phyloP scores from a whole-genome alignment of 495 filamentous ascomycete genomes.

The Penicillium maclennaniae region DNA sequence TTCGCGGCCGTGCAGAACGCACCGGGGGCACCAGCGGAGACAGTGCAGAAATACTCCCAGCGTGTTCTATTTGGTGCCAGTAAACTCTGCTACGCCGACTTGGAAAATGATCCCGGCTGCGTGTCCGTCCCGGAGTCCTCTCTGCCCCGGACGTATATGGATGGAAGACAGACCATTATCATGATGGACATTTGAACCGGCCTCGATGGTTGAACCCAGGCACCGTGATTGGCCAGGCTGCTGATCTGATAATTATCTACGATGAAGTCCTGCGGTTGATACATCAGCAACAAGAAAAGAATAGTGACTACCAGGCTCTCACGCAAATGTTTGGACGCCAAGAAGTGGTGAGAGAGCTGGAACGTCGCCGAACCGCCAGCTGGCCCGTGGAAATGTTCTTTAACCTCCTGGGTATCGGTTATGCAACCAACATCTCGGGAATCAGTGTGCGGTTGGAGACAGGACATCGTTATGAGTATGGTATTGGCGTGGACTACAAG shows the following conservation, averaged over 20 bases:
- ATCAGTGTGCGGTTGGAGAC: slow-evolving; percentile 35
- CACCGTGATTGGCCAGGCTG: slow-evolving; percentile 49
- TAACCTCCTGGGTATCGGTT: slow-evolving; percentile 38
- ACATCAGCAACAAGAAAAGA: slow-evolving; percentile 31
- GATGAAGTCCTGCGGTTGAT: slow-evolving; percentile 42
- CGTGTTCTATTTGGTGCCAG: slow-evolving; percentile 58
- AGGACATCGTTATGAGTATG: slow-evolving; percentile 51
- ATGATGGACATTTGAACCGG: slow-evolving; percentile 38
- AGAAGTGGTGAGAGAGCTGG: slow-evolving; percentile 52
- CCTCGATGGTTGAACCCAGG: slow-evolving; percentile 52
- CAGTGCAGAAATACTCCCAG: slow-evolving; percentile 49
- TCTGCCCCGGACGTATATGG: slow-evolving; percentile 57
- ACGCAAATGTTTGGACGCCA: slow-evolving; percentile 57
- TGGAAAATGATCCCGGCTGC: slow-evolving; percentile 48
- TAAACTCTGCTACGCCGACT: slow-evolving; percentile 52
- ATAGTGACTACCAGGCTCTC: slow-evolving; percentile 48
- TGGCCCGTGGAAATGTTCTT: slow-evolving; percentile 45
- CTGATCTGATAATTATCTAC: slow-evolving; percentile 50
- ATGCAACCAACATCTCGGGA: slow-evolving; percentile 46
- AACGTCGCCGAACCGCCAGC: slow-evolving; percentile 38
- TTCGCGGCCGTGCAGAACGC: slow-evolving; percentile 29
- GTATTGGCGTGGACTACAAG: slow-evolving; percentile 56
- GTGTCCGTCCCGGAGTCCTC: slow-evolving; percentile 51
- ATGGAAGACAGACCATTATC: slow-evolving; percentile 46
- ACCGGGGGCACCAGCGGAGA: slow-evolving; percentile 21